These are phyloP conservation scores for Bjerkandera adusta DNA, from an alignment of 1,284 basidiomycete species.

Conservation along the genomic window DNA sequence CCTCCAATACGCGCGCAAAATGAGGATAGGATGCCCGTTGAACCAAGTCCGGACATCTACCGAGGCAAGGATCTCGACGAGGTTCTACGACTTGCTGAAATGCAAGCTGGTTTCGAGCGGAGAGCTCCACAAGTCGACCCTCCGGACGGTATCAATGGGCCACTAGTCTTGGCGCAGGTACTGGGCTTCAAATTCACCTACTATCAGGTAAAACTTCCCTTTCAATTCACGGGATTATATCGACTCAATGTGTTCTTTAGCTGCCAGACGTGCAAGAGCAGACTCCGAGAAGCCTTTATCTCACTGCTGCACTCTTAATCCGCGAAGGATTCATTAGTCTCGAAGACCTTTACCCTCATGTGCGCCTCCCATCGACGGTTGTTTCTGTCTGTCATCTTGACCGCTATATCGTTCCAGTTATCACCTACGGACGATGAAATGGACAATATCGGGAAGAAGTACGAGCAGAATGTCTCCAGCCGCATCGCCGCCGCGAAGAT, in stretches of 20 bases:
- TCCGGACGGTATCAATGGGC: conserved; percentile 31
- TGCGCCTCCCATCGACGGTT: conserved; percentile 30
- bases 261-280: conserved; percentile 53
- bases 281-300: conserved; percentile 74
- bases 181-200: conserved; percentile 94
- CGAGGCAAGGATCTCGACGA: conserved; percentile 65
- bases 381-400: no score
- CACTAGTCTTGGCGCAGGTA: conserved; percentile 83
- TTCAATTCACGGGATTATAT: conserved; percentile 8
- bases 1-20: conserved; percentile 23
- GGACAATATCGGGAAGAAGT: conserved; percentile 65
- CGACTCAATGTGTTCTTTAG: conserved; percentile 36
- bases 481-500: conserved; percentile 66
- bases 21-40: conserved; percentile 34
- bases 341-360: conserved; percentile 86
- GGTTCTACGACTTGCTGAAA: conserved; percentile 54
- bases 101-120: conserved; percentile 13
- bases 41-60: conserved; percentile 41
- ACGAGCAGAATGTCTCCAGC: conserved; percentile 63
- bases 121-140: conserved; percentile 19
- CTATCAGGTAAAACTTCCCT: conserved; percentile 63
- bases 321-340: conserved; percentile 84
- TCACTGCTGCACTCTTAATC: conserved; percentile 86
- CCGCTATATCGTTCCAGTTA: conserved; percentile 44
- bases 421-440: conserved; percentile 76